Evolutionary conservation across 768 basidiomycete species (phyloP).

Genomic region (Lanmaoa rubissima): DNA sequence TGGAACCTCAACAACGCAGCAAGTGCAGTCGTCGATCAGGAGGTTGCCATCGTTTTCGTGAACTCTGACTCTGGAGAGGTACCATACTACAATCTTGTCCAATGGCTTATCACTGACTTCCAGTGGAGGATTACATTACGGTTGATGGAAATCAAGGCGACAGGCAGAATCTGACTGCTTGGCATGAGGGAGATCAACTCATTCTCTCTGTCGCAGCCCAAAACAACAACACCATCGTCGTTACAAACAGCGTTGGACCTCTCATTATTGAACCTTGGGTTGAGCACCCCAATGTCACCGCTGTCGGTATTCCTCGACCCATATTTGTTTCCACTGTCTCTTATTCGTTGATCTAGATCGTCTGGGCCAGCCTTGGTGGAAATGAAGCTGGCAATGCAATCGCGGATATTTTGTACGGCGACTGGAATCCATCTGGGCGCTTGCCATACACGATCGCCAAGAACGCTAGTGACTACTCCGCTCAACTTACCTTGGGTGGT

Average conservation of each 20-base stretch:
- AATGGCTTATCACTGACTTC: not conserved
- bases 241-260: conserved; percentile 77
- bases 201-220: conserved; percentile 60
- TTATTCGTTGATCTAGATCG: conserved; percentile 29
- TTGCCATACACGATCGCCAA: conserved; percentile 77
- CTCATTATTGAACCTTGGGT: conserved; percentile 70
- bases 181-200: conserved; percentile 35
- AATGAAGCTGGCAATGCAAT: conserved; percentile 79
- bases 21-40: conserved; percentile 46
- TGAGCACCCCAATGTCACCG: conserved; percentile 69
- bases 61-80: conserved; percentile 83
- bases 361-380: conserved; percentile 60
- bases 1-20: conserved; percentile 56
- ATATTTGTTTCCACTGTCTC: not conserved
- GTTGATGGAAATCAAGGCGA: conserved; percentile 53
- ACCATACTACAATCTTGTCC: not conserved
- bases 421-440: conserved; percentile 71
- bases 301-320: conserved; percentile 45
- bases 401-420: conserved; percentile 75
- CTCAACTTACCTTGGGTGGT: conserved; percentile 34
- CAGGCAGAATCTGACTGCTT: conserved; percentile 42
- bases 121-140: conserved; percentile 44
- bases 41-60: conserved; percentile 78
- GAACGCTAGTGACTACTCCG: conserved; percentile 47
- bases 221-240: conserved; percentile 76